Conservation (phyloP, 352 stramenopile genomes). For the Globisporangium canariense region DNA sequence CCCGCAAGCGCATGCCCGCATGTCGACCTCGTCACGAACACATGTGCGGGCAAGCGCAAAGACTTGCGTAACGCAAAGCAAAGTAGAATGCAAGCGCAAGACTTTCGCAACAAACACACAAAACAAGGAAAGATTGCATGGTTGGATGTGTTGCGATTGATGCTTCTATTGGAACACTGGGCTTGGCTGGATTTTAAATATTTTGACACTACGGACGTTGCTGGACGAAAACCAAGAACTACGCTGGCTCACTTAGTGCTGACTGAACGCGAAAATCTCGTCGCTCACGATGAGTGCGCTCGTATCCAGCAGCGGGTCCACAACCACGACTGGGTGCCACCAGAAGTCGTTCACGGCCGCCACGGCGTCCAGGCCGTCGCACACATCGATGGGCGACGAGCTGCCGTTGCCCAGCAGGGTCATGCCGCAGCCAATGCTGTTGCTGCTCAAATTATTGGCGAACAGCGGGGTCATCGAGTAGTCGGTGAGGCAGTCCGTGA, state of each 20-base stretch:
- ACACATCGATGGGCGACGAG: slow-evolving; percentile 18
- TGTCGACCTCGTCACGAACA: too few relatives aligned
- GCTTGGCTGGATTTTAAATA: slow-evolving; percentile 10
- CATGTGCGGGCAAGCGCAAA: too few relatives aligned
- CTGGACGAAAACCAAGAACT: background rate
- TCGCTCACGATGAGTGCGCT: slow-evolving; percentile 2
- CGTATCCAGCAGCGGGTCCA: slow-evolving; percentile 3
- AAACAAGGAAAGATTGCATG: too few relatives aligned
- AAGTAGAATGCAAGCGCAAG: too few relatives aligned
- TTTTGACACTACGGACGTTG: background rate
- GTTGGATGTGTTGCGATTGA: too few relatives aligned
- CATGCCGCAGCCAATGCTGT: background rate
- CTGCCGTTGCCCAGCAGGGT: background rate
- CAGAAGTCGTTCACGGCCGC: slow-evolving; percentile 16
- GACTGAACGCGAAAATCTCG: background rate
- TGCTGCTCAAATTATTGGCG: background rate
- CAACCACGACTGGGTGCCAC: slow-evolving; percentile 1
- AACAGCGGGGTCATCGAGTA: background rate
- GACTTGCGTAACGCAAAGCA: too few relatives aligned
- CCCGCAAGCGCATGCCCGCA: too few relatives aligned
- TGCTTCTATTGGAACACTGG: background rate
- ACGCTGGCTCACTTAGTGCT: background rate
- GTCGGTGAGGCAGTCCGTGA: slow-evolving; percentile 9
- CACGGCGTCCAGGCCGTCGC: slow-evolving; percentile 11
- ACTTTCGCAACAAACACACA: too few relatives aligned